Conservation (phyloP, 106 monocot species). For the Acanthochlamys bracteata region DNA sequence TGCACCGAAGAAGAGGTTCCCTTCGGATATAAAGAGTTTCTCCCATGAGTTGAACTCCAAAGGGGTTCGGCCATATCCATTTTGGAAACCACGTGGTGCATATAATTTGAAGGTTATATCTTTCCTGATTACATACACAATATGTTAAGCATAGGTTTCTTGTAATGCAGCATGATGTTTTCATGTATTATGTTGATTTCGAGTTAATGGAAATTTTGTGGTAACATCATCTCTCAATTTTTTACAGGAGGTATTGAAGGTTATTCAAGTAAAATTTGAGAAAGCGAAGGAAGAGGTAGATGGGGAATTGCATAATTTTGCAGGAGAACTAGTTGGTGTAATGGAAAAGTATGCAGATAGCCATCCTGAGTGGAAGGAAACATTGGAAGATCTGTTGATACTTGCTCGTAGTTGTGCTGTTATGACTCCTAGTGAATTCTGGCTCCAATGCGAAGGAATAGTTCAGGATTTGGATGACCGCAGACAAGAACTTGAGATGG, state of each 20-base stretch:
- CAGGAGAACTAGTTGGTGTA: slow-evolving; percentile 53
- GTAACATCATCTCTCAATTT: no score
- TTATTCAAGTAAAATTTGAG: slow-evolving; percentile 54
- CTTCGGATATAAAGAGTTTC: slow-evolving; percentile 90
- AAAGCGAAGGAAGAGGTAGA: slow-evolving; percentile 74
- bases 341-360: slow-evolving; percentile 39
- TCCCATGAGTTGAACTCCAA: slow-evolving; percentile 76
- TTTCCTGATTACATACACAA: slow-evolving; percentile 1
- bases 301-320: slow-evolving; percentile 59
- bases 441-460: slow-evolving; percentile 70
- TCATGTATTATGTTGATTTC: no score
- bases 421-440: slow-evolving; percentile 71
- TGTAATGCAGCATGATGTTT: background rate
- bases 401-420: slow-evolving; percentile 59
- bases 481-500: slow-evolving; percentile 68
- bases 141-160: no score
- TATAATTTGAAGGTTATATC: slow-evolving; percentile 31
- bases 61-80: slow-evolving; percentile 21
- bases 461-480: slow-evolving; percentile 84
- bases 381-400: slow-evolving; percentile 69
- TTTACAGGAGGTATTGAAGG: slow-evolving; percentile 49
- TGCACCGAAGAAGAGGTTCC: slow-evolving; percentile 81
- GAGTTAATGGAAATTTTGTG: no score
- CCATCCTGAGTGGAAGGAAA: slow-evolving; percentile 47
- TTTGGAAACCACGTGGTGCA: slow-evolving; percentile 38